phyloP scores from a whole-genome alignment of 2,329 filamentous ascomycete genomes.

The Botrytis fragariae region DNA sequence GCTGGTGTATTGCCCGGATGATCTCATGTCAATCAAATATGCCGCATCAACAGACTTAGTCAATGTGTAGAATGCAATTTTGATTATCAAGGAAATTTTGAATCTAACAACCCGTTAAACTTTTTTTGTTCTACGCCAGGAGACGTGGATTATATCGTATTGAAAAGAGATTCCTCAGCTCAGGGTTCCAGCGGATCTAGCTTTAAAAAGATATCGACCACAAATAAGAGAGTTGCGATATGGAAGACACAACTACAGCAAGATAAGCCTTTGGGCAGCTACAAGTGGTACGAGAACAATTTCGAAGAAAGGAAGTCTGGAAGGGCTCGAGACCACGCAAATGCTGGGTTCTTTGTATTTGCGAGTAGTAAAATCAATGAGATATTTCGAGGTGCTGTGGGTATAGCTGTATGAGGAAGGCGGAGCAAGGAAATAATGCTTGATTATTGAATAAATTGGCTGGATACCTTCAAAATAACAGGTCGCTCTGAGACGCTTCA shows the following conservation, averaged over 20 bases:
- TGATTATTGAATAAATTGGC: background rate
- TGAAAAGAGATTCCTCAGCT: background rate
- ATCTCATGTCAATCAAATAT: background rate
- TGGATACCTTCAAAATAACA: background rate
- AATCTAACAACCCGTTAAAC: no score
- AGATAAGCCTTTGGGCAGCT: background rate
- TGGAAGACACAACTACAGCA: background rate
- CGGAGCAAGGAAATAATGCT: no score
- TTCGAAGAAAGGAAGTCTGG: background rate
- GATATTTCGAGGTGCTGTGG: background rate
- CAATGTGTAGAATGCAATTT: no score
- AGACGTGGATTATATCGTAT: no score
- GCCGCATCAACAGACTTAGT: no score
- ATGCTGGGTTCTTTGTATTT: background rate
- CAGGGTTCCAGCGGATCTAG: background rate
- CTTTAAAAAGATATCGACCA: no score
- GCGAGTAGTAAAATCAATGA: no score
- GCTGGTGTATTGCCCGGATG: no score
- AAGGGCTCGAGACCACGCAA: background rate
- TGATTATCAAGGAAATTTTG: no score
- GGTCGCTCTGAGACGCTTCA: background rate
- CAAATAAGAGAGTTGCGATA: background rate
- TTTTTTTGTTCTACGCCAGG: no score
- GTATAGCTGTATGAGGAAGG: background rate
- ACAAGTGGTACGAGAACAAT: background rate